phyloP scores from a whole-genome alignment of 176 grass and related monocot species.

The Dactylis glomerata region DNA sequence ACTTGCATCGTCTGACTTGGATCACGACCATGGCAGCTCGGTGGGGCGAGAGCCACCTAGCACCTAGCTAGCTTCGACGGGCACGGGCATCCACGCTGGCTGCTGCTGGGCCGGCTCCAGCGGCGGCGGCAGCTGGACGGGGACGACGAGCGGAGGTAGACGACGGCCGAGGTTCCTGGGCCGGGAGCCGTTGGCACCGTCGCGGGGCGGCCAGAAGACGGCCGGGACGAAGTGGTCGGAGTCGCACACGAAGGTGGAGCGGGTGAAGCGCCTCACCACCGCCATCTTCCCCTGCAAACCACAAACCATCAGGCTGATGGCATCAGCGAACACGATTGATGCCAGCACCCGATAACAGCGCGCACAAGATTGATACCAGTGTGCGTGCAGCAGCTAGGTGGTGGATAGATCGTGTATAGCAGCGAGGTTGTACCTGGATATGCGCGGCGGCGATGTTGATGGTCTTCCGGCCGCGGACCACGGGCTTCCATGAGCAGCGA shows the following conservation, averaged over 20 bases:
- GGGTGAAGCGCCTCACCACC: slow-evolving; percentile 31
- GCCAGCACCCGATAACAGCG: too few relatives aligned
- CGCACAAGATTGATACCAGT: not conserved
- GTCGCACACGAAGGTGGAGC: slow-evolving; percentile 32
- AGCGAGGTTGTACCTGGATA: slow-evolving; percentile 54
- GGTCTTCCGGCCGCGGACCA: slow-evolving; percentile 36
- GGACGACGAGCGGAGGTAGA: not conserved
- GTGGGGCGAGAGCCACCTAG: not conserved
- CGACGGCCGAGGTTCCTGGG: not conserved
- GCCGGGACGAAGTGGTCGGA: slow-evolving; percentile 53
- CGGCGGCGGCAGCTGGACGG: not conserved
- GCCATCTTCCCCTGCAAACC: slow-evolving; percentile 36
- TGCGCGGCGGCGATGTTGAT: slow-evolving; percentile 38
- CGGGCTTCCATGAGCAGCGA: slow-evolving; percentile 32
- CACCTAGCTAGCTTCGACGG: not conserved
- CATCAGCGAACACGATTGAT: not conserved
- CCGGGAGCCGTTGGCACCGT: slow-evolving; percentile 26
- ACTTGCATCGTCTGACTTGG: not conserved
- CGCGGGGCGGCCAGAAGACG: slow-evolving; percentile 46
- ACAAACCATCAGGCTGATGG: too few relatives aligned
- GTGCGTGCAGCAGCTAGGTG: too few relatives aligned
- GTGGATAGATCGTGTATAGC: not conserved
- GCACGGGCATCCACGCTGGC: not conserved
- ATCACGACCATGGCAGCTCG: not conserved
- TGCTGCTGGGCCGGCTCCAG: not conserved